Base-by-base conservation (phyloP, 2,329 filamentous ascomycete genomes). In the Clarireedia hainanense region DNA sequence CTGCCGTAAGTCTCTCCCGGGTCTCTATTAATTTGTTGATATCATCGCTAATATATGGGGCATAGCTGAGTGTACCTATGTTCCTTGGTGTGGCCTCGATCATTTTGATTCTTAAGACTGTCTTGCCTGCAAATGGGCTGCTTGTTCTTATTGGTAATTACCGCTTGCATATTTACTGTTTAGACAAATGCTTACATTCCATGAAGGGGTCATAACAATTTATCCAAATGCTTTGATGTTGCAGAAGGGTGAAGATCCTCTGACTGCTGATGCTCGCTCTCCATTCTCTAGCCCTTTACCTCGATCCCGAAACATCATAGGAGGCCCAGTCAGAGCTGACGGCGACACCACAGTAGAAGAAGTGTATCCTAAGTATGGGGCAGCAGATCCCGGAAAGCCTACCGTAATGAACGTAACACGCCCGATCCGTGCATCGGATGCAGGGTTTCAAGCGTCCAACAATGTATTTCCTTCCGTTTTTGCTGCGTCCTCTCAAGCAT, bases 51-150 rank as follows among this genome's bases (percentile, higher is more conserved):
- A 67, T 47, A 20, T 9, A 34, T 12, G 9, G 14, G 24, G 4
- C 43, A 49, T 43, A 68, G 63, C 63, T 60, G 26, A 69, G 68
- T 56, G 61, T 68, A 42, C 62, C 67, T 1, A 67, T 70, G 64
- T 59, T 68, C 37, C 59, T 70, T n/a, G 68, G 67, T 9, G 58
- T 66, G 37, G 46, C 57, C 27, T 59, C 59, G 2, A 64, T 68
- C 7, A 55, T 57, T 3, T 55, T 70, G n/a, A 60, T 68, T 3
- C 37, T 66, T 14, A 62, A 64, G 52, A 70, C 68, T 9, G 56
- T 61, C n/a, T 36, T 70, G 10, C 68, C 68, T 15, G 60, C 68
- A 9, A 64, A 56, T 42, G 67, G 67, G 5, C 59, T 69, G 34
- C 52, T 67, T 17, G 53, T 69, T 47, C 62, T 69, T 50, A 58